Base-by-base conservation (phyloP, 495 filamentous ascomycete genomes). In the Penicillium tannophilum region DNA sequence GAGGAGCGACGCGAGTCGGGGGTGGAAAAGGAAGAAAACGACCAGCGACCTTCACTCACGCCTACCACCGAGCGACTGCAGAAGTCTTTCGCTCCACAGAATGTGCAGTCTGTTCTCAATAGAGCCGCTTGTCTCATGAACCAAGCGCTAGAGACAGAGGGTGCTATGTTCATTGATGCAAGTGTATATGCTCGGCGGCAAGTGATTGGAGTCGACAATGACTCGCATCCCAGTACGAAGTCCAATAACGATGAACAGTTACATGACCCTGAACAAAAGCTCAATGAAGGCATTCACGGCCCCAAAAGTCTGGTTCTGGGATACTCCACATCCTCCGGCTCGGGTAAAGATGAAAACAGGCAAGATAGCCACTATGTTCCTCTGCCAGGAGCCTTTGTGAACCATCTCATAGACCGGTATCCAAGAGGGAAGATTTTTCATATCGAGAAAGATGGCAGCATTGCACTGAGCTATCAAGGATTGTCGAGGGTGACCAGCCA, bases 341-440 rank as follows among this genome's bases (percentile, higher is more conserved):
- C 62, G 11, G 54, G 59, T 20, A 24, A 28, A 36, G 48, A 59
- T 9, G 36, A 63, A n/a, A 48, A 54, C 11, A 23, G 48, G 7
- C 36, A 60, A n/a, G 45, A 54, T 3, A 62, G 60, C 14, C 60
- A 68, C 42, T 75, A 72, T 43, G 61, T 63, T 11, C 60, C 72
- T 1, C 55, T 79, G 20, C 63, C 66, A 2, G 76, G 78, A 51
- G 60, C 54, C 12, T 68, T 81, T 14, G 63, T 86, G 6, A 69
- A 64, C 14, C 68, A 70, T 58, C 73, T 86, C 1, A 70, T 87
- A 2, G 73, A 77, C 7, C 69, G 74, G 16, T 84, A 86, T 60
- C 80, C 82, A 0, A 72, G 78, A 17, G 85, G 85, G 0, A 79
- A 81, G 46, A 74, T 88, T n/a, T 86, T 83, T 70, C 79, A 78